Evolutionary conservation across 148 eudicot species (phyloP).

Genomic region (Silene uniflora): DNA sequence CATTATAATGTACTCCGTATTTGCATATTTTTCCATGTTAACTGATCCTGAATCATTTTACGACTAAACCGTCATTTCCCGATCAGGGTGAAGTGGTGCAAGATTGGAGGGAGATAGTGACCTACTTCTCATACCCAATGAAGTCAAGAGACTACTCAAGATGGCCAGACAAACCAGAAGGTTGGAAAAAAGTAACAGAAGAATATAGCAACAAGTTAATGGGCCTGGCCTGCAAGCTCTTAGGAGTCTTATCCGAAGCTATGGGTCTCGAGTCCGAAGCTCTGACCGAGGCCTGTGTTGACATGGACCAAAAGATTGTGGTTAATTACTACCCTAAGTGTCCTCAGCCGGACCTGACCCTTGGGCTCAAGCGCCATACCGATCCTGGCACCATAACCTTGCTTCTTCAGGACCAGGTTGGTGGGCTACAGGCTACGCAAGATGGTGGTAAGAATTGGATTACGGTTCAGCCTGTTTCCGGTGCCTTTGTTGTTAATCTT

Average conservation of each 20-base stretch:
- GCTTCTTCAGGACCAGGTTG: slow-evolving; percentile 82
- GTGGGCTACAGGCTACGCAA: slow-evolving; percentile 87
- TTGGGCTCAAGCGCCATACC: slow-evolving; percentile 90
- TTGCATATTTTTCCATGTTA: not conserved
- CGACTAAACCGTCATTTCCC: not conserved
- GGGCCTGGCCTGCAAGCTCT: slow-evolving; percentile 70
- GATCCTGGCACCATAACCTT: slow-evolving; percentile 96
- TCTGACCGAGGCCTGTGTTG: slow-evolving; percentile 73
- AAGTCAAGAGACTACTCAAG: slow-evolving; percentile 73
- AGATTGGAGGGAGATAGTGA: slow-evolving; percentile 88
- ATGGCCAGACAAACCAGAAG: slow-evolving; percentile 93
- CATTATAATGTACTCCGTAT: no score
- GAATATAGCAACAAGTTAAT: slow-evolving; percentile 66
- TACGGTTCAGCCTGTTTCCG: slow-evolving; percentile 83
- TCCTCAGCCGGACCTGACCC: slow-evolving; percentile 83
- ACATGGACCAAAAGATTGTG: slow-evolving; percentile 93
- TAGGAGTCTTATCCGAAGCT: slow-evolving; percentile 78
- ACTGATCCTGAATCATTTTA: not conserved
- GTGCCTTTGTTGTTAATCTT: slow-evolving; percentile 88
- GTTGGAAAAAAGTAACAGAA: slow-evolving; percentile 64
- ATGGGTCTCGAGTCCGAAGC: slow-evolving; percentile 89
- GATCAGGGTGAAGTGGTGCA: slow-evolving; percentile 77
- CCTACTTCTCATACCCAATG: slow-evolving; percentile 79
- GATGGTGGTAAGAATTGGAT: slow-evolving; percentile 96
- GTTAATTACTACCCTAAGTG: slow-evolving; percentile 92